These are phyloP conservation scores for Entomortierella parvispora DNA, from an alignment of 192 early-diverging fungal genomes.

Conservation along the genomic window DNA sequence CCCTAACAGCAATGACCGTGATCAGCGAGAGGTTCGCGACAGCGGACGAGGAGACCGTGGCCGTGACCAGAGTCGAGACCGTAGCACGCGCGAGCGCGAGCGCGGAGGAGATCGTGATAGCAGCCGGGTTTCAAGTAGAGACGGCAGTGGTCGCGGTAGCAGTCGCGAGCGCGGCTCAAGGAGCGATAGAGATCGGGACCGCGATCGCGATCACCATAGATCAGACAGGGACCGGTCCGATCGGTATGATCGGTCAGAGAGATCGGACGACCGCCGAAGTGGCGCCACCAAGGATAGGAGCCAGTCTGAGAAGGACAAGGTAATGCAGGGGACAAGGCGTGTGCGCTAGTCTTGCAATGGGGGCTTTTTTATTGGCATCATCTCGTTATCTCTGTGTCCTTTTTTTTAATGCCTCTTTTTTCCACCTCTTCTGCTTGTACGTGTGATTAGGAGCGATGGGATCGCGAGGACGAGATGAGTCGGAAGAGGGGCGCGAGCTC, in stretches of 20 bases:
- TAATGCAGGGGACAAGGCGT: slow-evolving; percentile 4
- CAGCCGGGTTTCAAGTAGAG: slow-evolving; percentile 32
- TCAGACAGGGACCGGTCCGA: slow-evolving; percentile 37
- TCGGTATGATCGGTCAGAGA: slow-evolving; percentile 23
- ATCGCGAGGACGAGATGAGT: slow-evolving; percentile 45
- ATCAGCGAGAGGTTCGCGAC: slow-evolving; percentile 18
- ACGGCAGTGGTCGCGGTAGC: slow-evolving; percentile 27
- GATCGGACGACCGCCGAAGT: slow-evolving; percentile 17
- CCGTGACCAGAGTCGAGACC: slow-evolving; percentile 19
- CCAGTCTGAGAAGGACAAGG: slow-evolving; percentile 48
- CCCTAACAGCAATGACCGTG: slow-evolving; percentile 27
- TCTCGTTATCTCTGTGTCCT: background rate
- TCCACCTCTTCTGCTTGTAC: background rate
- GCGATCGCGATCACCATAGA: slow-evolving; percentile 27
- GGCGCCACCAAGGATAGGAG: slow-evolving; percentile 21
- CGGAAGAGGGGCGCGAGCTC: slow-evolving; percentile 37
- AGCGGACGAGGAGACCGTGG: slow-evolving; percentile 5
- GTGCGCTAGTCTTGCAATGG: background rate
- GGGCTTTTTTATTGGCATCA: background rate
- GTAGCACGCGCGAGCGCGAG: slow-evolving; percentile 10
- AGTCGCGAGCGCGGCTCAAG: slow-evolving; percentile 42
- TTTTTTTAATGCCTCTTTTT: background rate
- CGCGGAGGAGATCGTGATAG: slow-evolving; percentile 23
- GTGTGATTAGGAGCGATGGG: slow-evolving; percentile 44
- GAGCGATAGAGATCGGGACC: slow-evolving; percentile 29